Base-by-base conservation (phyloP, 2,329 filamentous ascomycete species). In the Colletotrichum viniferum region DNA sequence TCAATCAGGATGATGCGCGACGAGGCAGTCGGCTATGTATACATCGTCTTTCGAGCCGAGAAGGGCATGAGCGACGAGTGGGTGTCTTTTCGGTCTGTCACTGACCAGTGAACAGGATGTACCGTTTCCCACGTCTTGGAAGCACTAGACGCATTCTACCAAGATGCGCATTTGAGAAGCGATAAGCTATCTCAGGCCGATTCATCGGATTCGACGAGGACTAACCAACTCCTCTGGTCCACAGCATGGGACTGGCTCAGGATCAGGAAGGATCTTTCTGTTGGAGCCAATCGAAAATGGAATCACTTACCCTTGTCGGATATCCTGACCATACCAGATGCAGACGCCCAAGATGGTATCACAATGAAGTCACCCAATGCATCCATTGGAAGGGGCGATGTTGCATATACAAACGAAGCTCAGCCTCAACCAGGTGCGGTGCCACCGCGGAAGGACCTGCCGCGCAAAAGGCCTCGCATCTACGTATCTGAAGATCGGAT, bases 401-500 rank as follows among this genome's bases (percentile, higher is more conserved):
- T 26, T 14, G 8, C 56, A 63, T 38, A 14, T 36, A 38, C 18
- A n/a, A 14, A 62, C 14, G 43, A 36, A 26, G n/a, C 26, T 28
- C 32, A 30, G 10, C 10, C 43, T 3, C 26, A 60, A 13, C 60
- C 48, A 34, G 30, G 26, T 34, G 24, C 60, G 21, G 16, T 5
- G 16, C 16, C 21, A 10, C 7, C 32, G 12, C 52, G 21, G 18
- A 69, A 28, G 7, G 30, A 32, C 21, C 14, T 63, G 28, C 73
- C 70, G 16, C 68, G 30, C 7, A 69, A 74, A 65, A 77, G 81
- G 34, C 80, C 81, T 58, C 80, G 83, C 13, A 81, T 92, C 3
- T 87, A 87, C 72, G 87, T 90, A 16, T 88, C 89, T 0, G 88
- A 91, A 77, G 87, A 89, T 63, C 88, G 88, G 5, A 87, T 91